Conservation (phyloP, 495 filamentous ascomycete species). For the Aspergillus sclerotioniger region DNA sequence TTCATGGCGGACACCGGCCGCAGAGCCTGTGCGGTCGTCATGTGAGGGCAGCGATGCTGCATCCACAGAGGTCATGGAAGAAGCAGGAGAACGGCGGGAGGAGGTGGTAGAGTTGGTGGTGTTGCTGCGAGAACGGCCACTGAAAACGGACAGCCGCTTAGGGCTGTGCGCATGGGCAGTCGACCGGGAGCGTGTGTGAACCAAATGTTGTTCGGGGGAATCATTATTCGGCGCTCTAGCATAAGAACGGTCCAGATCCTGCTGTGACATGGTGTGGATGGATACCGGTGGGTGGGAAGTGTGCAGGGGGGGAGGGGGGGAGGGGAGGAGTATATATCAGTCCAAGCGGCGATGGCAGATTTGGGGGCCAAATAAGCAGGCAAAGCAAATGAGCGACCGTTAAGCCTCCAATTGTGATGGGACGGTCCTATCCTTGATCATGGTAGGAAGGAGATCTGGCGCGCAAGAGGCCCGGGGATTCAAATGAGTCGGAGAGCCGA, state of each 20-base stretch:
- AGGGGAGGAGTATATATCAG: background rate
- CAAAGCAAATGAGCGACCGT: conserved; percentile 11
- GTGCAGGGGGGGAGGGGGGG: background rate
- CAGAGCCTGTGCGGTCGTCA: conserved; percentile 35
- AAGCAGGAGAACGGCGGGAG: conserved; percentile 38
- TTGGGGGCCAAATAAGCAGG: conserved; percentile 1
- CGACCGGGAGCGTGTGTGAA: conserved; percentile 43
- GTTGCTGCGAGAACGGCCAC: conserved; percentile 45
- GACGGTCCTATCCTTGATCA: conserved; percentile 16
- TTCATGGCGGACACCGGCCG: conserved; percentile 31
- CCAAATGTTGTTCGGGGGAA: conserved; percentile 35
- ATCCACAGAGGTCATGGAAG: conserved; percentile 42
- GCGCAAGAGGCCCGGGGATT: background rate
- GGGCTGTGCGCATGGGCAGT: conserved; percentile 41
- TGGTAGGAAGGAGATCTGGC: conserved; percentile 13
- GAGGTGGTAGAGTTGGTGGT: conserved; percentile 41
- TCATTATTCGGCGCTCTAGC: conserved; percentile 39
- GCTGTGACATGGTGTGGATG: conserved; percentile 17
- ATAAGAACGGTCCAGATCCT: conserved; percentile 33
- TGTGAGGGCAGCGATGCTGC: conserved; percentile 24
- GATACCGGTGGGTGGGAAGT: conserved; percentile 15
- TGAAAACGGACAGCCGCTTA: conserved; percentile 44
- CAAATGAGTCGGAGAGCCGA: background rate
- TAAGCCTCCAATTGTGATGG: conserved; percentile 18
- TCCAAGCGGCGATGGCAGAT: background rate